These are phyloP conservation scores for Chlorella sp. DNA, from an alignment of 139 green algal species.

Conservation along the genomic window DNA sequence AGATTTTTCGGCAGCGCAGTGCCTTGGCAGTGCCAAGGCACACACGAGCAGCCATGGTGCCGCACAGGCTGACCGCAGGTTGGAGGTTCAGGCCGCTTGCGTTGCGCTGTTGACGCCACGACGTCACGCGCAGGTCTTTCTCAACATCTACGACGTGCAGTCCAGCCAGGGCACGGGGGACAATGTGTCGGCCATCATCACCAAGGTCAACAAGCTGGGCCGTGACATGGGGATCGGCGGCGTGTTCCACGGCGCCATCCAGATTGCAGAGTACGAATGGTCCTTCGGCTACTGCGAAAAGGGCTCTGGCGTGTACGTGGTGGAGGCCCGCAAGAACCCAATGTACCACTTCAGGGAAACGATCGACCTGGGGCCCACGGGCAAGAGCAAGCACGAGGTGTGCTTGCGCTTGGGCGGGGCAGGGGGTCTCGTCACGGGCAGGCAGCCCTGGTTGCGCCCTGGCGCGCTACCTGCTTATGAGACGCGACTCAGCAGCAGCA, in stretches of 20 bases:
- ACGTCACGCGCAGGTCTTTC: too few relatives aligned
- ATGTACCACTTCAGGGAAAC: conserved; percentile 65
- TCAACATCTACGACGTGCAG: neutral
- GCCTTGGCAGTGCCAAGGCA: too few relatives aligned
- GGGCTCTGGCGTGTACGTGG: conserved; percentile 61
- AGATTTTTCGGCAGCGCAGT: too few relatives aligned
- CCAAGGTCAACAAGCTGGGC: conserved; percentile 1
- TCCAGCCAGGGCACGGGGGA: neutral
- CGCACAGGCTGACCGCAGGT: too few relatives aligned
- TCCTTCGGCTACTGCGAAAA: neutral
- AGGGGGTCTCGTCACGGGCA: neutral
- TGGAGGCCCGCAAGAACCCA: conserved; percentile 29
- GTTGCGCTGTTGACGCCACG: too few relatives aligned
- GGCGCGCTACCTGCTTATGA: neutral
- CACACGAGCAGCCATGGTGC: too few relatives aligned
- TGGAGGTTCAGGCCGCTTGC: too few relatives aligned
- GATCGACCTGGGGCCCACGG: conserved; percentile 51
- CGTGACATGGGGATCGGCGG: neutral
- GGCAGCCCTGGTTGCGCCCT: neutral
- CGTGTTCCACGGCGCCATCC: neutral
- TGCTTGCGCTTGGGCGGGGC: too few relatives aligned
- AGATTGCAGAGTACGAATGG: neutral
- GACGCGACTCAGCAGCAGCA: neutral
- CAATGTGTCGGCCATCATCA: neutral
- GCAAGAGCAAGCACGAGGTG: conserved; percentile 32